Evolutionary conservation across 176 grass and related monocot species (phyloP).

Genomic region (Microstegium vimineum): DNA sequence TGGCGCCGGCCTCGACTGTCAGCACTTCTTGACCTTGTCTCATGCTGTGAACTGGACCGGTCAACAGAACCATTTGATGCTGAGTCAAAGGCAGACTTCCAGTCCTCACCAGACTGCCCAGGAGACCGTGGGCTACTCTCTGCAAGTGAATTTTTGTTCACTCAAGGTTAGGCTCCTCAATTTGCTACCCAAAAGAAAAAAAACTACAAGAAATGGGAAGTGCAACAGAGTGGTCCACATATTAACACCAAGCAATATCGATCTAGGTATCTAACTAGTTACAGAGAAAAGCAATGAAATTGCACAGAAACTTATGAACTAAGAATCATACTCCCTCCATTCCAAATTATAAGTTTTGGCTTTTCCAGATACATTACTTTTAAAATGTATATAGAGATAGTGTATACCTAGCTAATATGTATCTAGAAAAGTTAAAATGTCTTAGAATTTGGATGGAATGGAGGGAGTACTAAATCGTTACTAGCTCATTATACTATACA

Average conservation of each 20-base stretch:
- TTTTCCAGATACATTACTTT: no score
- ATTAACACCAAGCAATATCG: not conserved
- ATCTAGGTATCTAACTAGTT: not conserved
- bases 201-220: constrained; percentile 14
- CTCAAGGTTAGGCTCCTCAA: constrained; percentile 5
- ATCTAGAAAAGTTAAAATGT: no score
- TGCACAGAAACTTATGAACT: not conserved
- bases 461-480: not conserved
- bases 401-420: no score
- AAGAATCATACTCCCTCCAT: not conserved
- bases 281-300: not conserved
- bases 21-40: constrained; percentile 79
- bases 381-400: no score
- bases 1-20: constrained; percentile 50
- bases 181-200: not conserved
- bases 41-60: constrained; percentile 39
- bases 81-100: constrained; percentile 85
- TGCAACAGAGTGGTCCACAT: constrained; percentile 2
- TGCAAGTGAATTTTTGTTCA: constrained; percentile 41
- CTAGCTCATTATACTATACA: not conserved
- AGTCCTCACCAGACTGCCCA: constrained; percentile 70
- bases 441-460: no score
- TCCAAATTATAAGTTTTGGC: no score
- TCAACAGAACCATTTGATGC: constrained; percentile 57
- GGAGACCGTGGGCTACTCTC: constrained; percentile 56